phyloP scores from a whole-genome alignment of 169 alveolate species.

The Theileria parva region DNA sequence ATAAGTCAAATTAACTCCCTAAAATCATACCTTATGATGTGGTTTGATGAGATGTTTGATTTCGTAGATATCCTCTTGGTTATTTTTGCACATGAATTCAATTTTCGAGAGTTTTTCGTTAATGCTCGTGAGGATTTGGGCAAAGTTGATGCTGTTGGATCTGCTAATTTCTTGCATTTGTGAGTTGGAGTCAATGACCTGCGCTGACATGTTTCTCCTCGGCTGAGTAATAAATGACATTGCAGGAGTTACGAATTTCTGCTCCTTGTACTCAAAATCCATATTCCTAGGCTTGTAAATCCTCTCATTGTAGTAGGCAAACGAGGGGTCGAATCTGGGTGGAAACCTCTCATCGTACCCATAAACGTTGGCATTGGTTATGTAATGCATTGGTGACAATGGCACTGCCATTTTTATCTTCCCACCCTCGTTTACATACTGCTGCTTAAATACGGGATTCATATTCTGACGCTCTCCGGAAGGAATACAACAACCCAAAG shows the following conservation, averaged over 20 bases:
- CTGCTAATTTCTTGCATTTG: background rate
- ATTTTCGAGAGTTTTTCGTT: conserved; percentile 18
- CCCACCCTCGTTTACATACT: conserved; percentile 53
- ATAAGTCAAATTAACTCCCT: background rate
- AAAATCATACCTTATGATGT: background rate
- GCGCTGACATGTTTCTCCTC: conserved; percentile 1
- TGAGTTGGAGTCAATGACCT: background rate
- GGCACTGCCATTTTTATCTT: conserved; percentile 59
- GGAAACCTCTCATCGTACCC: conserved; percentile 42
- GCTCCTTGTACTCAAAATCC: conserved; percentile 8
- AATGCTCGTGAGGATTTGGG: background rate
- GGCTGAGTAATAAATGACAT: conserved; percentile 27
- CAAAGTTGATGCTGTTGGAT: background rate
- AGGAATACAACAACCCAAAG: conserved; percentile 61
- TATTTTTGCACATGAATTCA: conserved; percentile 8
- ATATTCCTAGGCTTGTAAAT: background rate
- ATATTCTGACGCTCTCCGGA: conserved; percentile 20
- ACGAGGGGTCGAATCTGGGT: conserved; percentile 1
- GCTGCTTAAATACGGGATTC: conserved; percentile 61
- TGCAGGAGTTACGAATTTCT: conserved; percentile 20
- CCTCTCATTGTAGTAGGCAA: conserved; percentile 2
- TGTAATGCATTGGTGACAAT: conserved; percentile 63
- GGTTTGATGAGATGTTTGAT: conserved; percentile 5
- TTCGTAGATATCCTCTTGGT: conserved; percentile 9
- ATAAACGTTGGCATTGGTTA: conserved; percentile 24